Conservation (phyloP, 108 stramenopile genomes). For the Nitzschia sp. region DNA sequence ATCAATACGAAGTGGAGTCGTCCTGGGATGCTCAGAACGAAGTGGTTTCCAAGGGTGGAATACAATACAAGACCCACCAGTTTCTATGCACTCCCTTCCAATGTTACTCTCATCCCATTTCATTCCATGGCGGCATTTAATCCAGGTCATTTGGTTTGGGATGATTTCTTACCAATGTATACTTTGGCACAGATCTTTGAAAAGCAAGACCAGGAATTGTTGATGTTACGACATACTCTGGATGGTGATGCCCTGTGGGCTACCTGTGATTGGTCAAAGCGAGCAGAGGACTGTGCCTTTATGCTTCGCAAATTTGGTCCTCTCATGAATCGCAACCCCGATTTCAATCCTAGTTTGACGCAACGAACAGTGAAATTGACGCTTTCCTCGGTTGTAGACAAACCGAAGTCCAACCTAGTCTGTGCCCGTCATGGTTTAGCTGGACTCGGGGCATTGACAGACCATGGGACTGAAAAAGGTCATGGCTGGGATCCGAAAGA, state of each 20-base stretch:
- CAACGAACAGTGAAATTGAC: not conserved
- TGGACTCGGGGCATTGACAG: constrained; percentile 55
- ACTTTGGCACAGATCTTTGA: constrained; percentile 46
- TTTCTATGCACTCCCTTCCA: constrained; percentile 36
- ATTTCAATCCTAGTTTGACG: constrained; percentile 18
- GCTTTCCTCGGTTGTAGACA: not conserved
- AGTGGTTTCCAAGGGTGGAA: constrained; percentile 50
- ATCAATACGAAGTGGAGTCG: constrained; percentile 65
- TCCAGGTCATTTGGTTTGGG: constrained; percentile 58
- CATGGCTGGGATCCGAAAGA: constrained; percentile 54
- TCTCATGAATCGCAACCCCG: constrained; percentile 31
- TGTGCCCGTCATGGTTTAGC: constrained; percentile 51
- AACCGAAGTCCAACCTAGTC: constrained; percentile 24
- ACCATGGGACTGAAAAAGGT: constrained; percentile 51
- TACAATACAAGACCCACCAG: not conserved
- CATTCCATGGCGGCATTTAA: constrained; percentile 59
- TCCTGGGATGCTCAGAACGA: constrained; percentile 25
- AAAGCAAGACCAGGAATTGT: constrained; percentile 7
- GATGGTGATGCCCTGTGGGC: constrained; percentile 33
- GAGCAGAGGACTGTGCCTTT: constrained; percentile 12
- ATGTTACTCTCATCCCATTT: constrained; percentile 51
- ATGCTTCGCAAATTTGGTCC: constrained; percentile 51
- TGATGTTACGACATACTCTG: constrained; percentile 34
- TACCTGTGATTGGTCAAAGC: constrained; percentile 38
- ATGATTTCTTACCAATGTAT: constrained; percentile 40